A percentile compares a stretch with the other conserved stretches of the same genome.
Evolutionary conservation across 148 eudicot genomes (phyloP).

Genomic region (Chenopodium berlandieri): DNA sequence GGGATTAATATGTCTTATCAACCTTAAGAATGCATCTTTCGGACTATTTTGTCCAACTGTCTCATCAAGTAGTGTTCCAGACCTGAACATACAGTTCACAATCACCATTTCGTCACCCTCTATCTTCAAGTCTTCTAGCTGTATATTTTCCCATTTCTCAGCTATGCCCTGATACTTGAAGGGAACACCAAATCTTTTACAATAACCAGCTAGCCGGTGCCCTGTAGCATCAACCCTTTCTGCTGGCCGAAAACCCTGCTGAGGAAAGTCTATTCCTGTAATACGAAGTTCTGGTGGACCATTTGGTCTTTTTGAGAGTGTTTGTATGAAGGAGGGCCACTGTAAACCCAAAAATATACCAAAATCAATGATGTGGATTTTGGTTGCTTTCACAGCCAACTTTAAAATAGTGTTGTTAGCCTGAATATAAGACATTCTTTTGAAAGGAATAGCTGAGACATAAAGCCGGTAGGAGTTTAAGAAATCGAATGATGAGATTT

Average conservation of each 20-base stretch:
- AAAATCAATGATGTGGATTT: constrained; percentile 47
- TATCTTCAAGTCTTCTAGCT: constrained; percentile 28
- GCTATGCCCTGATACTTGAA: constrained; percentile 40
- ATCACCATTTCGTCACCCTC: constrained; percentile 39
- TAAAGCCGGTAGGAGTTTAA: constrained; percentile 33
- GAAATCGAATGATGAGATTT: constrained; percentile 29
- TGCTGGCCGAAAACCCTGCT: constrained; percentile 45
- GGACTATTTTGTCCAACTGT: constrained; percentile 38
- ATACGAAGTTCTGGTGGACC: constrained; percentile 45
- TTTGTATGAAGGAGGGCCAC: constrained; percentile 43
- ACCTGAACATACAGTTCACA: constrained; percentile 42
- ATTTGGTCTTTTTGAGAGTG: constrained; percentile 25
- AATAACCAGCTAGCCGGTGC: constrained; percentile 35
- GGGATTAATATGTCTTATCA: constrained; percentile 42
- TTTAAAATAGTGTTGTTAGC: constrained; percentile 29
- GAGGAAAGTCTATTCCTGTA: constrained; percentile 48
- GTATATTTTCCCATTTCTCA: constrained; percentile 40
- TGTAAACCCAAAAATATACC: constrained; percentile 43
- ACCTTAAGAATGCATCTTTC: constrained; percentile 41
- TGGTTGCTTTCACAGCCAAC: constrained; percentile 27
- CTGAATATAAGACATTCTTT: constrained; percentile 23
- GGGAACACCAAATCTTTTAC: constrained; percentile 40
- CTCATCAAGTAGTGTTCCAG: constrained; percentile 40
- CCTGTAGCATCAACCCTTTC: constrained; percentile 42
- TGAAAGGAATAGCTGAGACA: constrained; percentile 41